Evolutionary conservation across 116 monocot genomes (phyloP).

Genomic region (Thalassia testudinum): DNA sequence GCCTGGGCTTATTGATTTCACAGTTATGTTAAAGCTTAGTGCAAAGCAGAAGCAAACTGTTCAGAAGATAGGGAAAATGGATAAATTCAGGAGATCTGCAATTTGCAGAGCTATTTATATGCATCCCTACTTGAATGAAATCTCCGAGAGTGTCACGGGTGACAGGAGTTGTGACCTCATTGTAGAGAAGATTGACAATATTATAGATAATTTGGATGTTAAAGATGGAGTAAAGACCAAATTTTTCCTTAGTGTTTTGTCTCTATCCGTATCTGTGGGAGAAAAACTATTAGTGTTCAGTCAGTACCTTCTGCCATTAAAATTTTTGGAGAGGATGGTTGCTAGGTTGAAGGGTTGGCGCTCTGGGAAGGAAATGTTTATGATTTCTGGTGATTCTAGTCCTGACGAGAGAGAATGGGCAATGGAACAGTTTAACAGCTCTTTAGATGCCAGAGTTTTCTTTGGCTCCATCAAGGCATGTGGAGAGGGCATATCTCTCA

Average conservation of each 20-base stretch:
- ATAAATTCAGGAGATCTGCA: conserved; percentile 51
- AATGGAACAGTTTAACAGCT: conserved; percentile 79
- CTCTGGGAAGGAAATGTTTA: conserved; percentile 54
- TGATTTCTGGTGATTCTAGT: conserved; percentile 60
- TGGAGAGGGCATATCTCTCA: conserved; percentile 88
- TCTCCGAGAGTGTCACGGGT: conserved; percentile 23
- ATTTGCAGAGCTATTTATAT: conserved; percentile 51
- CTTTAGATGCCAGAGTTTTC: conserved; percentile 57
- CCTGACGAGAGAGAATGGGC: conserved; percentile 50
- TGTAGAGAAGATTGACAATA: conserved; percentile 30
- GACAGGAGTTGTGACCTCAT: conserved; percentile 17
- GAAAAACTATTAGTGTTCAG: conserved; percentile 77
- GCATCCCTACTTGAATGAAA: conserved; percentile 49
- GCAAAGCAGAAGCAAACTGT: conserved; percentile 27
- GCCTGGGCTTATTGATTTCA: conserved; percentile 72
- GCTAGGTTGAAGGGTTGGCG: conserved; percentile 58
- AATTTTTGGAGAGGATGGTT: conserved; percentile 60
- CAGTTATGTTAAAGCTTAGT: conserved; percentile 56
- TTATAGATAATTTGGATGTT: conserved; percentile 27
- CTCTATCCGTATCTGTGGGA: conserved; percentile 44
- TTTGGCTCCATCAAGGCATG: conserved; percentile 89
- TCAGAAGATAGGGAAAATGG: conserved; percentile 29
- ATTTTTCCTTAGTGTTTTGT: conserved; percentile 49
- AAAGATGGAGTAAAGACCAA: conserved; percentile 77
- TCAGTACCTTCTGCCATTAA: conserved; percentile 75